A percentile compares a stretch with the other conserved stretches of the same genome.
These are phyloP conservation scores for Voacanga thouarsii DNA, from an alignment of 257 asterid species.

Conservation along the genomic window DNA sequence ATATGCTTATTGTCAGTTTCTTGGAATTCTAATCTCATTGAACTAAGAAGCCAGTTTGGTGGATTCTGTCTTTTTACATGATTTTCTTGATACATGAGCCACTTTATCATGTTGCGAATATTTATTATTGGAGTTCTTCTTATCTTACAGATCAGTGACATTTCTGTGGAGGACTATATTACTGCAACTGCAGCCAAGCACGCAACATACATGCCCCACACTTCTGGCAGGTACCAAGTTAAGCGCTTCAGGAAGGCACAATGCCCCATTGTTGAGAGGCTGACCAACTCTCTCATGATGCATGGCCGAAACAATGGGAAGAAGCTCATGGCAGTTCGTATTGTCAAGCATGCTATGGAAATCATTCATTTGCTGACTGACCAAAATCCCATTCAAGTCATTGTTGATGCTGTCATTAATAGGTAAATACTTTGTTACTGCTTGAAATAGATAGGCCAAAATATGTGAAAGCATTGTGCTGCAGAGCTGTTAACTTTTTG, in stretches of 20 bases:
- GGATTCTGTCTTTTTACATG: background rate
- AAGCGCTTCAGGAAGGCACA: conserved; percentile 88
- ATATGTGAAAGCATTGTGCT: background rate
- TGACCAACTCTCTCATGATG: conserved; percentile 89
- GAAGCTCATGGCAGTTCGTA: conserved; percentile 84
- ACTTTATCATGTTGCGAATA: background rate
- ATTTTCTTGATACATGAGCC: background rate
- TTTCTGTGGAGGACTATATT: conserved; percentile 83
- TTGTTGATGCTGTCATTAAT: conserved; percentile 81
- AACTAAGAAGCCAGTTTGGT: too few relatives aligned
- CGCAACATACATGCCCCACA: conserved; percentile 78
- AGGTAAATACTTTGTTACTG: conserved; percentile 40
- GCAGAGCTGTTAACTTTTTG: background rate
- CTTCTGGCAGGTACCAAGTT: conserved; percentile 84
- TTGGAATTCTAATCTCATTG: background rate
- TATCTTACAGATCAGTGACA: conserved; percentile 47
- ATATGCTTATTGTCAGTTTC: background rate
- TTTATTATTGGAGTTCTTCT: background rate
- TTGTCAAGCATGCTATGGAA: conserved; percentile 85
- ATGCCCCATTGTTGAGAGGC: conserved; percentile 74
- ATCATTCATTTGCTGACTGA: conserved; percentile 81
- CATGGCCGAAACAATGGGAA: conserved; percentile 90
- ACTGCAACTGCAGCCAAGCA: conserved; percentile 77
- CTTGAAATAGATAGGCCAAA: conserved; percentile 17
- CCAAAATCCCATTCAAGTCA: conserved; percentile 73